These are phyloP conservation scores for Crassisporium funariophilum DNA, from an alignment of 768 basidiomycete species.

Conservation along the genomic window DNA sequence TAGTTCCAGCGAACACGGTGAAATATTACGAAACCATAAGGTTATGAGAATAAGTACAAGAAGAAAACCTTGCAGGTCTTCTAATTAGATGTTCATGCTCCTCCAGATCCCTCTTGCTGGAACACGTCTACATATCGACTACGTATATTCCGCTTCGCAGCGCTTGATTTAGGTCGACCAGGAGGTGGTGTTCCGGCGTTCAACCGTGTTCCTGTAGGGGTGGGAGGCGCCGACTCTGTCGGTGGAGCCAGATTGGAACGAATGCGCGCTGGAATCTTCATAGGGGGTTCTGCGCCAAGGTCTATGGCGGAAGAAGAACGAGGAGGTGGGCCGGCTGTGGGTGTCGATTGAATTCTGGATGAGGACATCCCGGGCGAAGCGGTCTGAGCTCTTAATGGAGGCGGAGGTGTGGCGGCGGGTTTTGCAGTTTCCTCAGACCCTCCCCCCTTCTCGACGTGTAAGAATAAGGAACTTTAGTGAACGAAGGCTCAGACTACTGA, in stretches of 20 bases:
- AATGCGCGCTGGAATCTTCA: conserved; percentile 54
- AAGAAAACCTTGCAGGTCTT: conserved; percentile 10
- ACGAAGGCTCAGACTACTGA: conserved; percentile 31
- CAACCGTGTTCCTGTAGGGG: conserved; percentile 47
- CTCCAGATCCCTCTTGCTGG: conserved; percentile 49
- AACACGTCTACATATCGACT: conserved; percentile 93
- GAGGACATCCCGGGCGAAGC: conserved; percentile 71
- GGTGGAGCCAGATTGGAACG: conserved; percentile 67
- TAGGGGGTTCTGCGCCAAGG: conserved; percentile 52
- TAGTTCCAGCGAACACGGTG: too few relatives aligned
- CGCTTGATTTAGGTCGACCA: conserved; percentile 56
- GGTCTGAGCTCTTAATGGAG: conserved; percentile 85
- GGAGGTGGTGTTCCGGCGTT: conserved; percentile 56
- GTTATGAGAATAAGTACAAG: conserved; percentile 19
- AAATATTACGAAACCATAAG: too few relatives aligned
- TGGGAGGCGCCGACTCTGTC: conserved; percentile 48
- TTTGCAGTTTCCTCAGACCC: conserved; percentile 58
- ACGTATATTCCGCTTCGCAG: conserved; percentile 75
- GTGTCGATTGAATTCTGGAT: conserved; percentile 29
- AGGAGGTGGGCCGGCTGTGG: conserved; percentile 37
- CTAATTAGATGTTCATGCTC: conserved; percentile 18
- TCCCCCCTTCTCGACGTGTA: too few relatives aligned
- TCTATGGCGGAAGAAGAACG: conserved; percentile 71
- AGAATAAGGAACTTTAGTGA: conserved; percentile 3
- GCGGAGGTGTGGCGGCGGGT: conserved; percentile 61